A percentile compares a stretch with the other conserved stretches of the same genome.
Conservation (phyloP, 768 basidiomycete species). For the Strobilomyces confusus region DNA sequence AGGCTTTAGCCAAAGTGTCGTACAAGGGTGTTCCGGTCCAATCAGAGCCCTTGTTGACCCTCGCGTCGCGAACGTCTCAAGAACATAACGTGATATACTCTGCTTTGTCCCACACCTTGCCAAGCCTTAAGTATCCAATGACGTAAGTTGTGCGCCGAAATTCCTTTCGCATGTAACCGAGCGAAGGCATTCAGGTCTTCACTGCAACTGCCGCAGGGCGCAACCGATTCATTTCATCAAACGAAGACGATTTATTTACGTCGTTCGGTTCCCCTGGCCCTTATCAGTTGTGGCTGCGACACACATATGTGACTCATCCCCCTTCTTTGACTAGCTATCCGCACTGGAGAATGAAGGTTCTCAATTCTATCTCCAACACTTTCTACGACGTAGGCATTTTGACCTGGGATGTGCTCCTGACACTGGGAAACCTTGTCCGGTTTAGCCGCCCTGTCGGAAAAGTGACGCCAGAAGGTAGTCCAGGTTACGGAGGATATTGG, state of each 20-base stretch:
- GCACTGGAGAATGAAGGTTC: background rate
- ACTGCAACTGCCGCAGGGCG: background rate
- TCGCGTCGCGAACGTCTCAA: too few species aligned
- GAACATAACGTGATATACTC: too few species aligned
- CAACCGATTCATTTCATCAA: background rate
- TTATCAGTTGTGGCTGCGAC: background rate
- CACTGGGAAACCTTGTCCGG: constrained; percentile 12
- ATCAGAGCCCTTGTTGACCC: too few species aligned
- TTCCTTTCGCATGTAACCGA: too few species aligned
- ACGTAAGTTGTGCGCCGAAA: background rate
- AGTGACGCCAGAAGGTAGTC: constrained; percentile 48
- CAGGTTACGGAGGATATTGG: constrained; percentile 61
- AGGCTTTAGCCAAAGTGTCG: too few species aligned
- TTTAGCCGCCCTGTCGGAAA: constrained; percentile 41
- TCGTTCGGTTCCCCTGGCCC: background rate
- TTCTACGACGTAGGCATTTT: constrained; percentile 1
- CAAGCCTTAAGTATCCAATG: too few species aligned
- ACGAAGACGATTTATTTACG: background rate
- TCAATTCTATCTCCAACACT: background rate
- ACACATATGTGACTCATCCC: background rate
- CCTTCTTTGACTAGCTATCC: background rate
- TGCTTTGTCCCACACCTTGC: too few species aligned
- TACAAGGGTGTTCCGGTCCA: too few species aligned
- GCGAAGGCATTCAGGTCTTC: too few species aligned
- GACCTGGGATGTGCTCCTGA: constrained; percentile 12